Conservation (phyloP, 2,329 filamentous ascomycete species). For the Drechslera avenae region DNA sequence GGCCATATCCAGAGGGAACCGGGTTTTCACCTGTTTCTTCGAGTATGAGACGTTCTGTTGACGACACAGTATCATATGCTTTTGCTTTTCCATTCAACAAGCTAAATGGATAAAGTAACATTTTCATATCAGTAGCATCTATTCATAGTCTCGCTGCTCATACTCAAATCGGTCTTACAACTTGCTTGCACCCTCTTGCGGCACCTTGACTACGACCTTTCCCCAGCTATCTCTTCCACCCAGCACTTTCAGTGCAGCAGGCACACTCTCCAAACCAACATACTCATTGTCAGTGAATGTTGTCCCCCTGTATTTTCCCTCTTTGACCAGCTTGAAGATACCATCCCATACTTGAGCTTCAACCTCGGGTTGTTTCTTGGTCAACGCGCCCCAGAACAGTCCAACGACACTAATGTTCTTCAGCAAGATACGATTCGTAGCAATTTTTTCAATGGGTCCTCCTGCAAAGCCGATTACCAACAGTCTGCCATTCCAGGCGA, state of each 20-base stretch:
- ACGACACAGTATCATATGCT: too few relatives aligned
- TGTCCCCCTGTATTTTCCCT: conserved; percentile 80
- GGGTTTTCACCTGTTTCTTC: too few relatives aligned
- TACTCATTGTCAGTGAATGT: conserved; percentile 83
- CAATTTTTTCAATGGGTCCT: conserved; percentile 85
- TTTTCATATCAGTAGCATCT: too few relatives aligned
- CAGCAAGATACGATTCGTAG: conserved; percentile 87
- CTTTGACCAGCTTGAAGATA: conserved; percentile 75
- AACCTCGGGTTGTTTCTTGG: conserved; percentile 71
- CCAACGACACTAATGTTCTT: conserved; percentile 94
- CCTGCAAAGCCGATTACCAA: conserved; percentile 89
- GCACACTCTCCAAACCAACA: conserved; percentile 79
- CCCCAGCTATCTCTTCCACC: conserved; percentile 89
- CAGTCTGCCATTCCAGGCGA: conserved; percentile 88
- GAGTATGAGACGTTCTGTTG: too few relatives aligned
- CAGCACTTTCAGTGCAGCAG: conserved; percentile 75
- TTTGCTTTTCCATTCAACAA: too few relatives aligned
- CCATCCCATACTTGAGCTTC: conserved; percentile 79
- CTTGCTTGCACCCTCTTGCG: conserved; percentile 58
- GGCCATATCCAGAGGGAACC: too few relatives aligned
- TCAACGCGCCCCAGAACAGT: conserved; percentile 89
- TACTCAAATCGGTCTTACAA: conserved; percentile 24
- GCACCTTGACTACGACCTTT: conserved; percentile 89
- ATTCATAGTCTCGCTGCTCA: too few relatives aligned
- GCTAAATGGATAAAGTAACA: too few relatives aligned